These are phyloP conservation scores for Colletotrichum spinosum DNA, from an alignment of 2,329 filamentous ascomycete species.

Conservation along the genomic window DNA sequence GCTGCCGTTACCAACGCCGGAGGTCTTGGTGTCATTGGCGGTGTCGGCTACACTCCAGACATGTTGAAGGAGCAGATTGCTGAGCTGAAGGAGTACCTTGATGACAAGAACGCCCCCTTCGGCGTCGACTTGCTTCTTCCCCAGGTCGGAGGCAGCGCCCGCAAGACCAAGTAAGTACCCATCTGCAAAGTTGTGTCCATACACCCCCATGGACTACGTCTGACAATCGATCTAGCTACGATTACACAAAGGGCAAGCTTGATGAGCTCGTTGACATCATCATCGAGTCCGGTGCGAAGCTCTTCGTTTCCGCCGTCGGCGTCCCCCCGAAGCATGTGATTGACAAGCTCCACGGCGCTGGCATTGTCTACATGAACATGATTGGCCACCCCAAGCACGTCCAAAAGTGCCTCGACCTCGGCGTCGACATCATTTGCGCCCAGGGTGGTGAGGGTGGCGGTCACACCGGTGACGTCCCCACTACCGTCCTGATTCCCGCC, in stretches of 20 bases:
- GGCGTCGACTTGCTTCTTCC: constrained; percentile 94
- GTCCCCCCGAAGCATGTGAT: constrained; percentile 91
- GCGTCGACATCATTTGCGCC: constrained; percentile 96
- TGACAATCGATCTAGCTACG: constrained; percentile 75
- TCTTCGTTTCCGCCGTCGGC: constrained; percentile 97
- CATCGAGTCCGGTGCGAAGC: constrained; percentile 89
- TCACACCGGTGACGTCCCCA: constrained; percentile 94
- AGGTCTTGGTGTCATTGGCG: constrained; percentile 95
- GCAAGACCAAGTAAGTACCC: constrained; percentile 84
- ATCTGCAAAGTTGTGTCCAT: too few species aligned
- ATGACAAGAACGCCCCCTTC: constrained; percentile 93
- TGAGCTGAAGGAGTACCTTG: constrained; percentile 89
- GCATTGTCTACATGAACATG: constrained; percentile 99
- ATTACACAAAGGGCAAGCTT: constrained; percentile 99
- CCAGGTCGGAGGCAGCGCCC: constrained; percentile 92
- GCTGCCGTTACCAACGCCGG: constrained; percentile 97
- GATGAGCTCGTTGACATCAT: constrained; percentile 90
- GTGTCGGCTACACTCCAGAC: constrained; percentile 94
- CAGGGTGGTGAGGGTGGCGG: constrained; percentile 98
- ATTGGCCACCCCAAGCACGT: constrained; percentile 99
- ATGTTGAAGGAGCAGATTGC: constrained; percentile 96
- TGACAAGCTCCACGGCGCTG: constrained; percentile 87
- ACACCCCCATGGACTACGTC: not conserved
- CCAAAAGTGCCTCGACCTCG: constrained; percentile 91
- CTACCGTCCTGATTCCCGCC: constrained; percentile 90